phyloP scores from a whole-genome alignment of 2,329 filamentous ascomycete genomes.

The Trichoderma lentiforme region DNA sequence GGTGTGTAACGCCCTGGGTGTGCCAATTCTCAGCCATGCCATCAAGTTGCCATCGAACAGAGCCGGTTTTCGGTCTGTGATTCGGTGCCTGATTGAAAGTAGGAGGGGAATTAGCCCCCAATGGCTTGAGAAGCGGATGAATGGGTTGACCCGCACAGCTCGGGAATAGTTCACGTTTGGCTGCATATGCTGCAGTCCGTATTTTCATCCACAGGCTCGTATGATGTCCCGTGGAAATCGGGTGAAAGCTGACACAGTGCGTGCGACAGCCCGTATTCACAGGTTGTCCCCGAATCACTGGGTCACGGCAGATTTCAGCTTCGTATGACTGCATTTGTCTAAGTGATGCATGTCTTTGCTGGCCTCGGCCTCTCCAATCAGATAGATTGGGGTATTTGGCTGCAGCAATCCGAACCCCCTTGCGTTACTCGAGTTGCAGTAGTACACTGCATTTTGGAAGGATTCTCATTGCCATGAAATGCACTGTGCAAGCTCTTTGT shows the following conservation, averaged over 20 bases:
- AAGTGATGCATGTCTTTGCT: background rate
- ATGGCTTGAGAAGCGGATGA: background rate
- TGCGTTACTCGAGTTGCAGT: background rate
- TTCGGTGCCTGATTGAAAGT: background rate
- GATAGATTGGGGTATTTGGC: background rate
- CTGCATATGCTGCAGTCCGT: background rate
- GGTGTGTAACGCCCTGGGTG: background rate
- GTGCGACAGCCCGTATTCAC: constrained; percentile 1
- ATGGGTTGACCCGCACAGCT: background rate
- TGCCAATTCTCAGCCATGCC: background rate
- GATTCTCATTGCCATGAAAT: background rate
- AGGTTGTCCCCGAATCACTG: background rate
- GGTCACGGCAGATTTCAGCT: background rate
- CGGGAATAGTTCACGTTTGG: background rate
- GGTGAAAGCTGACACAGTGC: constrained; percentile 15
- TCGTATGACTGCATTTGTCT: background rate
- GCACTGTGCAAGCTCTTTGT: background rate
- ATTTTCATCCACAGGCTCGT: background rate
- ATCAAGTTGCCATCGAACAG: background rate
- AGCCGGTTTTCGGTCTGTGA: background rate
- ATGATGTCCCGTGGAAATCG: background rate
- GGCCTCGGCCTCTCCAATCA: background rate
- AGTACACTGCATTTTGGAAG: background rate
- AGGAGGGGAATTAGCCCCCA: background rate
- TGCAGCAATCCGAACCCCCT: background rate